Evolutionary conservation across 352 stramenopile genomes (phyloP).

Genomic region (Pythium phragmiticola): DNA sequence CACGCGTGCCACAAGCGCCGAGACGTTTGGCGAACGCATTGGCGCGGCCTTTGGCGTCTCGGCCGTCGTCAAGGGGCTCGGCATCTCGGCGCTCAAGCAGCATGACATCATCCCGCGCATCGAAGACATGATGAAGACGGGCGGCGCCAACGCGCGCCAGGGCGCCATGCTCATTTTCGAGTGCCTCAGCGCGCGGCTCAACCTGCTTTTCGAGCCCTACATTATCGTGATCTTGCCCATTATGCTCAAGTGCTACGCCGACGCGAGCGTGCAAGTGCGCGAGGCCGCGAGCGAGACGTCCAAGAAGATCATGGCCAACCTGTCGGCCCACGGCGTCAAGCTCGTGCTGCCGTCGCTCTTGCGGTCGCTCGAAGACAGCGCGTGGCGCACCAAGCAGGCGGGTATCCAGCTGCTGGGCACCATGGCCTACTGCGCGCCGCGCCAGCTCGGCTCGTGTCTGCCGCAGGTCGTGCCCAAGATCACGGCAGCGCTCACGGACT

Average conservation of each 20-base stretch:
- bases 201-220: slow-evolving; percentile 97
- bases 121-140: slow-evolving; percentile 79
- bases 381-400: slow-evolving; percentile 98
- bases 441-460: slow-evolving; percentile 97
- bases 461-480: slow-evolving; percentile 99
- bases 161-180: slow-evolving; percentile 97
- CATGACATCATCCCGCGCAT: slow-evolving; percentile 95
- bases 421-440: slow-evolving; percentile 98
- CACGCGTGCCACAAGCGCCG: slow-evolving; percentile 60
- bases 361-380: slow-evolving; percentile 90
- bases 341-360: slow-evolving; percentile 97
- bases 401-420: slow-evolving; percentile 97
- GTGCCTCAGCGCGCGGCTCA: slow-evolving; percentile 94
- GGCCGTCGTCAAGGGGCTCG: slow-evolving; percentile 98
- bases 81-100: slow-evolving; percentile 98
- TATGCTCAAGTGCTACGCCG: slow-evolving; percentile 97
- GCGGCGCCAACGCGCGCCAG: slow-evolving; percentile 81
- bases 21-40: slow-evolving; percentile 87
- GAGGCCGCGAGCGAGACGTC: slow-evolving; percentile 93
- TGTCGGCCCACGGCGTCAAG: slow-evolving; percentile 99
- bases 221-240: slow-evolving; percentile 99
- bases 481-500: slow-evolving; percentile 96
- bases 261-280: slow-evolving; percentile 95
- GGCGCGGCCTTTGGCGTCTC: slow-evolving; percentile 97
- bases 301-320: slow-evolving; percentile 98